These are phyloP conservation scores for Periglandula ipomoeae DNA, from an alignment of 2,329 filamentous ascomycete species.

Conservation along the genomic window DNA sequence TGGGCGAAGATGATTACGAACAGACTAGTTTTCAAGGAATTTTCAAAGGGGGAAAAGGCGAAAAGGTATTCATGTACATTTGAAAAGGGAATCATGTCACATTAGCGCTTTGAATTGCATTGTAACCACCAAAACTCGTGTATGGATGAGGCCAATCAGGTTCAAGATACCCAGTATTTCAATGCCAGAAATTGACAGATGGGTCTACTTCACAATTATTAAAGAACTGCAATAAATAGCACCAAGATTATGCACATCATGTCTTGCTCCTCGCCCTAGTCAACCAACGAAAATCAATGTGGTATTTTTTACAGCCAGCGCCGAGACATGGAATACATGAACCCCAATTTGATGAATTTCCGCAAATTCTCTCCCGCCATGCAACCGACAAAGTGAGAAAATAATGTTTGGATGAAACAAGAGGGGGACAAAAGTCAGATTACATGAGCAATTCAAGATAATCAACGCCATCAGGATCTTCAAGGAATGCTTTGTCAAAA, in stretches of 20 bases:
- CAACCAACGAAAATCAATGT: not conserved
- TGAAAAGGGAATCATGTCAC: not conserved
- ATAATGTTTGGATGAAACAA: not conserved
- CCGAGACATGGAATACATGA: not conserved
- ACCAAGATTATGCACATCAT: not conserved
- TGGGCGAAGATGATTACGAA: constrained; percentile 17
- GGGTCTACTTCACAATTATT: not conserved
- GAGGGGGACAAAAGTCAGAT: too few relatives aligned
- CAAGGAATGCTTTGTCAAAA: not conserved
- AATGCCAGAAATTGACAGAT: not conserved
- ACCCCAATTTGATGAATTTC: not conserved
- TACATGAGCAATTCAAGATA: too few relatives aligned
- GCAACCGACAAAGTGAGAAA: not conserved
- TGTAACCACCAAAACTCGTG: not conserved
- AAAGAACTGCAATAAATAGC: not conserved
- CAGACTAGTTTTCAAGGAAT: too few relatives aligned
- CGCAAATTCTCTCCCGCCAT: constrained; percentile 2
- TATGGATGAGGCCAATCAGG: not conserved
- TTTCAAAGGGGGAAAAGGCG: not conserved
- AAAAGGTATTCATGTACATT: not conserved
- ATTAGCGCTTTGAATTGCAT: not conserved
- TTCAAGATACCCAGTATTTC: not conserved
- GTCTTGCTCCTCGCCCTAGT: too few relatives aligned
- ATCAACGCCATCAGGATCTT: not conserved
- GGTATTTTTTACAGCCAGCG: constrained; percentile 12